These are phyloP conservation scores for Botrytis elliptica DNA, from an alignment of 2,329 filamentous ascomycete genomes.

Conservation along the genomic window DNA sequence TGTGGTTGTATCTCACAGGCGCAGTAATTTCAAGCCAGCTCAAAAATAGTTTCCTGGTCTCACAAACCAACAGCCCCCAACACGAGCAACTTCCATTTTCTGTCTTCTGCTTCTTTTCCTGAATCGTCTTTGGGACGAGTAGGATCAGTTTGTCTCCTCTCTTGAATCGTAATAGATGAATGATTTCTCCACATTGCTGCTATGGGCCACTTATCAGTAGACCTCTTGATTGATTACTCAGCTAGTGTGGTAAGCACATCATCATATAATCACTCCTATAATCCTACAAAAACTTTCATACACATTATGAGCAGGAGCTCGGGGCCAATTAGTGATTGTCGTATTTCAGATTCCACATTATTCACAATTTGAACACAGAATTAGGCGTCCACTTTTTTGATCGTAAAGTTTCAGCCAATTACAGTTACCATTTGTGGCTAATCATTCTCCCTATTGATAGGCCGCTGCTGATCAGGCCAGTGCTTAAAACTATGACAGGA, in stretches of 20 bases:
- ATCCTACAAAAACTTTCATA: not conserved
- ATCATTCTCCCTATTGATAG: not conserved
- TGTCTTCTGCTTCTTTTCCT: not conserved
- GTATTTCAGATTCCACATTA: not conserved
- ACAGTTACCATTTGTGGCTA: not conserved
- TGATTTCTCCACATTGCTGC: not conserved
- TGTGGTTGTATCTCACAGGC: slow-evolving; percentile 3
- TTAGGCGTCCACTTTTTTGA: not conserved
- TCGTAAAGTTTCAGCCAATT: not conserved
- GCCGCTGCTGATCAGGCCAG: not conserved
- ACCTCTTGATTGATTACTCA: not conserved
- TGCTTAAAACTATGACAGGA: not conserved
- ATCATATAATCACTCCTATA: not conserved
- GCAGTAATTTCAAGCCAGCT: slow-evolving; percentile 3
- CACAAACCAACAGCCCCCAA: slow-evolving; percentile 3
- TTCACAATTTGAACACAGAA: not conserved
- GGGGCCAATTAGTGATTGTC: not conserved
- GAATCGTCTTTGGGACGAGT: not conserved
- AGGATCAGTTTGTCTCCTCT: not conserved
- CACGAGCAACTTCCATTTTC: not conserved
- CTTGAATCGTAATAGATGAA: not conserved
- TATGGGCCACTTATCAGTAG: not conserved
- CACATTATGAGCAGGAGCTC: not conserved
- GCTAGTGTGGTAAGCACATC: not conserved
- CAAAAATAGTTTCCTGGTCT: not conserved